A percentile compares a stretch with the other conserved stretches of the same genome.
phyloP scores from a whole-genome alignment of 768 basidiomycete species.

The Panaeolus papilionaceus region DNA sequence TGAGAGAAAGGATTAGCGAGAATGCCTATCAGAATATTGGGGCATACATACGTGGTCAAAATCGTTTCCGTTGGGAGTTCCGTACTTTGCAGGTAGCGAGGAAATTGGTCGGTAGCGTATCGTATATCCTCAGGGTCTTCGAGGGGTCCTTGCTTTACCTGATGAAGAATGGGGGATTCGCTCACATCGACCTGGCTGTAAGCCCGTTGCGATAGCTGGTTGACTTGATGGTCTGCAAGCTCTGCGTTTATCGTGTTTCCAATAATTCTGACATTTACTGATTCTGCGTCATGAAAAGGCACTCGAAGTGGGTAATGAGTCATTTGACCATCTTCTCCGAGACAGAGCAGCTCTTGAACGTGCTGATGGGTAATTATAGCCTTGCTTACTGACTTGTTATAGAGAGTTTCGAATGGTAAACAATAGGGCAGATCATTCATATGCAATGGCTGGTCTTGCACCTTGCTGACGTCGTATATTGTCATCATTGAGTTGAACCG shows the following conservation, averaged over 20 bases:
- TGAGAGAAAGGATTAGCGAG: slow-evolving; percentile 32
- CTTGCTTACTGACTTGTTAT: background rate
- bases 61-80: slow-evolving; percentile 57
- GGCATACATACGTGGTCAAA: slow-evolving; percentile 60
- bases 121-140: background rate
- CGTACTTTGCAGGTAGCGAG: slow-evolving; percentile 59
- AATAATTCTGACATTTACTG: background rate
- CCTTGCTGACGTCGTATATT: slow-evolving; percentile 64
- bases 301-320: background rate
- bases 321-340: background rate
- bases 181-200: slow-evolving; percentile 9
- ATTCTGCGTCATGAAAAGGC: background rate
- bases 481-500: slow-evolving; percentile 63
- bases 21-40: background rate
- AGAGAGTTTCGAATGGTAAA: slow-evolving; percentile 36
- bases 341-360: slow-evolving; percentile 44
- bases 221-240: background rate
- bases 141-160: background rate
- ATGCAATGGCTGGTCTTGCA: slow-evolving; percentile 48
- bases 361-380: slow-evolving; percentile 18
- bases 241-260: background rate
- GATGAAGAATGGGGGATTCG: background rate
- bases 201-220: background rate
- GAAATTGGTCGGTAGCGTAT: slow-evolving; percentile 37
- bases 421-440: slow-evolving; percentile 50